Conservation (phyloP, 2,329 filamentous ascomycete species). For the Byssothecium circinans region DNA sequence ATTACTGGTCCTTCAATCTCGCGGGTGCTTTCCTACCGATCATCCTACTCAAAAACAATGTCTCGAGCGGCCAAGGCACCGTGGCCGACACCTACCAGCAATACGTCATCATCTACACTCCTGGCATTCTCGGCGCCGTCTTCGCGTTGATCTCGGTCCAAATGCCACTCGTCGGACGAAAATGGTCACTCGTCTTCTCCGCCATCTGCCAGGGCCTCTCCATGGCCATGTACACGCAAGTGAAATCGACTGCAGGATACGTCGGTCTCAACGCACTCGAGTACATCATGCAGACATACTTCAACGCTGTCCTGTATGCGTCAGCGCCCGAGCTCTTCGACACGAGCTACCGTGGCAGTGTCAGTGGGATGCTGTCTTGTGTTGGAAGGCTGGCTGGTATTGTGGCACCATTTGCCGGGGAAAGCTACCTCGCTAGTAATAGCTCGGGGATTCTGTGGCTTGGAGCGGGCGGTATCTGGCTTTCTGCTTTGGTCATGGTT, state of each 20-base stretch:
- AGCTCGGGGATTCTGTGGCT: slow-evolving; percentile 34
- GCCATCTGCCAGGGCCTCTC: slow-evolving; percentile 30
- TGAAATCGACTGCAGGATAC: slow-evolving; percentile 26
- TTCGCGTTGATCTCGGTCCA: slow-evolving; percentile 29
- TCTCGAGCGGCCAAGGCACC: slow-evolving; percentile 21
- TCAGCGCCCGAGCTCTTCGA: slow-evolving; percentile 35
- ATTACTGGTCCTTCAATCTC: slow-evolving; percentile 38
- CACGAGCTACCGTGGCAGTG: slow-evolving; percentile 31
- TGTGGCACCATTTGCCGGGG: slow-evolving; percentile 32
- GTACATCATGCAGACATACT: slow-evolving; percentile 40
- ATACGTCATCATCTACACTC: slow-evolving; percentile 35
- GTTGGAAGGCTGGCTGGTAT: slow-evolving; percentile 32
- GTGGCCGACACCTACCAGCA: slow-evolving; percentile 32
- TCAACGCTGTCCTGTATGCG: slow-evolving; percentile 34
- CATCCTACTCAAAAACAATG: slow-evolving; percentile 34
- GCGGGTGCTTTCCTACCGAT: slow-evolving; percentile 30
- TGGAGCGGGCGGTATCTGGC: slow-evolving; percentile 34
- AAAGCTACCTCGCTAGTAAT: slow-evolving; percentile 20
- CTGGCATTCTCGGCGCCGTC: slow-evolving; percentile 28
- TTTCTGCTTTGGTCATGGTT: slow-evolving; percentile 30
- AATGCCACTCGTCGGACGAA: slow-evolving; percentile 30
- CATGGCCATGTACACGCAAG: slow-evolving; percentile 38
- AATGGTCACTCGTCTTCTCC: slow-evolving; percentile 34
- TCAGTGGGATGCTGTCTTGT: slow-evolving; percentile 34
- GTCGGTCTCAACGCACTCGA: slow-evolving; percentile 34